Base-by-base conservation (phyloP, 805 yeast genomes). In the Maudiozyma bulderi region DNA sequence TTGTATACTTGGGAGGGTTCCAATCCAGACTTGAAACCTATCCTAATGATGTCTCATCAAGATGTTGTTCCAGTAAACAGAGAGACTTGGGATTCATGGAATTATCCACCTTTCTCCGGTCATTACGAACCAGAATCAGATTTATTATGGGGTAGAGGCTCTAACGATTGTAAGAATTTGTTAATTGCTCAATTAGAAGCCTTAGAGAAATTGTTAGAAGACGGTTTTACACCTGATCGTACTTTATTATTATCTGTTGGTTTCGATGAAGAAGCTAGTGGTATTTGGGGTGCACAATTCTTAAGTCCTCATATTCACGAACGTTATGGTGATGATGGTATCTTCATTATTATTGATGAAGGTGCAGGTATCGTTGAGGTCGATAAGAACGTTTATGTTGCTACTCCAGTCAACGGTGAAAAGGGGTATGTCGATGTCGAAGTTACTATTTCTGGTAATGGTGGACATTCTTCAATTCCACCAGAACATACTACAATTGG, bases 401-500 rank as follows among this genome's bases (percentile, higher is more conserved):
- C 82, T 3, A 66, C 74, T 30, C 76, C 81, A 3, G 75, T 79
- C 4, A 76, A 82, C 11, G 80, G 78, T 15, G 85, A 82, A 59
- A 81, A 80, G 62, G 86, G 86, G 5, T 74, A 73, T 50, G 60
- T 81, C 15, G 81, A 80, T 50, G 64, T 81, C 43, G 61, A 62
- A 31, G 69, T 83, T 40, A 70, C 71, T 3, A 65, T 84, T 40
- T 66, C 67, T 28, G 80, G 85, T 20, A 78, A 80, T 11, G 95
- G 95, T 38, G 95, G 95, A 8, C 95, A 85, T 60, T 80, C 91
- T 1, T 82, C 90, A 8, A 63, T 75, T n/a, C 93, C 95, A 8
- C 91, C 90, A 2, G 82, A 78, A 44, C 93, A 86, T 59, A 85
- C 95, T 5, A 75, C 84, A 2, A 84, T 87, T 65, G 95, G 93